Conservation (phyloP, 2,329 filamentous ascomycete genomes). For the Diaporthe sp. region DNA sequence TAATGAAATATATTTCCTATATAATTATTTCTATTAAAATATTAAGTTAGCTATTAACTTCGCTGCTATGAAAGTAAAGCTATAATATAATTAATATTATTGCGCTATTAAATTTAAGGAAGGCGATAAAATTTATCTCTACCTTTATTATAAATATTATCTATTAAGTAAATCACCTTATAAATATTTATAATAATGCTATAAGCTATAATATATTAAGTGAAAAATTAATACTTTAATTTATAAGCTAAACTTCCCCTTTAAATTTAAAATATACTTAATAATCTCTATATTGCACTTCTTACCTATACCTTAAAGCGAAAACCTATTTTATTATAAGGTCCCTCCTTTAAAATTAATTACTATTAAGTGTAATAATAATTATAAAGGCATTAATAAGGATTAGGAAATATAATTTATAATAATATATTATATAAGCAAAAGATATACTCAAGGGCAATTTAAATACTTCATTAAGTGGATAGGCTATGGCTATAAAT, state of each 20-base stretch:
- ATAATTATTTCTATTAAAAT: neutral
- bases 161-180: neutral
- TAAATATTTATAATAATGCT: neutral
- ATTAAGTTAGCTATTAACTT: neutral
- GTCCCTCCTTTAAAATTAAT: no score
- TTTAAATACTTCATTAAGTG: no score
- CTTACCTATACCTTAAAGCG: no score
- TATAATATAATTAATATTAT: neutral
- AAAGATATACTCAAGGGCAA: no score
- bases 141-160: neutral
- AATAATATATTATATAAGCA: no score
- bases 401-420: no score
- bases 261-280: neutral
- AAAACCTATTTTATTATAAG: no score
- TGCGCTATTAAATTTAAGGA: neutral
- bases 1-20: neutral
- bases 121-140: neutral
- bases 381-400: no score
- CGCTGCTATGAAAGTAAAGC: neutral
- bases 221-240: no score
- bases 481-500: no score
- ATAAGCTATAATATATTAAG: no score
- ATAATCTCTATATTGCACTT: neutral
- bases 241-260: neutral
- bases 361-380: no score